Percentiles rank a stretch among this genome's conserved stretches.
phyloP scores from a whole-genome alignment of 176 grass and related monocot species.

The Aegilops speltoides region DNA sequence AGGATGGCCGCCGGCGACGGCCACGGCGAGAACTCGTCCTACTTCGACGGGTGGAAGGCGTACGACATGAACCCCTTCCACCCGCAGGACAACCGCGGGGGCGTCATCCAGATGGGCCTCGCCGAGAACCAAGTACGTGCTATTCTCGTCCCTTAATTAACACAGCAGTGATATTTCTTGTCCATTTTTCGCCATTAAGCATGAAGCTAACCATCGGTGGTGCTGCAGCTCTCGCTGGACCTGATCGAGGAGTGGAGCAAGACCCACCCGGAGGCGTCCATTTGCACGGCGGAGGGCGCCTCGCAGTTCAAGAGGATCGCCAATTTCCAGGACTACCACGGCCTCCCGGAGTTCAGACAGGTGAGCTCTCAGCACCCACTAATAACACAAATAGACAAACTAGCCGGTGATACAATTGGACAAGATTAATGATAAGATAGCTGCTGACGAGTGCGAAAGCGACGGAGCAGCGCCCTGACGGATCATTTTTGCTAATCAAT shows the following conservation, averaged over 20 bases:
- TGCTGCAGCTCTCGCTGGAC: conserved; percentile 66
- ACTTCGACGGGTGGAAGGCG: conserved; percentile 96
- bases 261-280: conserved; percentile 82
- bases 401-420: neutral
- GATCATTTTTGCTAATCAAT: neutral
- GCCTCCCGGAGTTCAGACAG: conserved; percentile 68
- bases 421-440: neutral
- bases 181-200: too few relatives aligned
- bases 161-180: too few relatives aligned
- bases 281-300: conserved; percentile 63
- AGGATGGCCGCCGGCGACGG: conserved; percentile 56
- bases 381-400: neutral
- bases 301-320: conserved; percentile 59
- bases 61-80: conserved; percentile 76
- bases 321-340: conserved; percentile 98
- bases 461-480: conserved; percentile 4
- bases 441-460: neutral
- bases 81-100: conserved; percentile 36
- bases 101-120: conserved; percentile 97
- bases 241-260: conserved; percentile 74
- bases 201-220: neutral
- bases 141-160: too few relatives aligned
- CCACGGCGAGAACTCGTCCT: conserved; percentile 84
- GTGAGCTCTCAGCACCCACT: conserved; percentile 13
- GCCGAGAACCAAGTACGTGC: conserved; percentile 68